phyloP scores from a whole-genome alignment of 768 basidiomycete genomes.

The Mycena belliarum region DNA sequence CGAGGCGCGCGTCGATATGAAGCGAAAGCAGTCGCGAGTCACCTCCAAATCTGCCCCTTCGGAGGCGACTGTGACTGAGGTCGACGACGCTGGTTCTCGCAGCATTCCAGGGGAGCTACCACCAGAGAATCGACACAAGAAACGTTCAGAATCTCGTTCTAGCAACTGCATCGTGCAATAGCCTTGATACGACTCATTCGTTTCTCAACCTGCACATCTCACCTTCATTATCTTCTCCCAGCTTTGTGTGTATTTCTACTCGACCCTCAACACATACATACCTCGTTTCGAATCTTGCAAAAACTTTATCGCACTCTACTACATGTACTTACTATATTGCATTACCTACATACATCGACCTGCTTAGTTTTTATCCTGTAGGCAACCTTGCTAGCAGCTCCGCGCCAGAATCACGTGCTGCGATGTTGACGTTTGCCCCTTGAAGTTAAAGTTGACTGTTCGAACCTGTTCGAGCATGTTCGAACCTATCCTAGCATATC shows the following conservation, averaged over 20 bases:
- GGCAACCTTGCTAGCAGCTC: not conserved
- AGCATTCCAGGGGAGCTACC: constrained; percentile 39
- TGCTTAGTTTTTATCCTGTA: constrained; percentile 16
- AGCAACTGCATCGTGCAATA: constrained; percentile 53
- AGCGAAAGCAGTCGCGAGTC: constrained; percentile 33
- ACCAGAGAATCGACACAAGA: constrained; percentile 37
- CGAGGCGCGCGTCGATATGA: constrained; percentile 16
- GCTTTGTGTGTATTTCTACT: constrained; percentile 10
- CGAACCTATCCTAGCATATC: too few relatives aligned
- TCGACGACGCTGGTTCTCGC: constrained; percentile 23
- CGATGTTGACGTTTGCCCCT: too few relatives aligned
- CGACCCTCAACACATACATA: constrained; percentile 6
- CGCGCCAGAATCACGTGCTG: too few relatives aligned
- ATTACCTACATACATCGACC: constrained; percentile 15
- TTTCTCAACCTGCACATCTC: constrained; percentile 11
- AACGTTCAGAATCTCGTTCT: constrained; percentile 40
- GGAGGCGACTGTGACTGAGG: constrained; percentile 28
- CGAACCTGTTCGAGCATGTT: too few relatives aligned
- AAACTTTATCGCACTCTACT: constrained; percentile 12
- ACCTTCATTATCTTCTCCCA: constrained; percentile 18
- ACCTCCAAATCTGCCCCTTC: constrained; percentile 35
- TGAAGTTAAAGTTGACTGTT: too few relatives aligned
- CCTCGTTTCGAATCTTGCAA: constrained; percentile 18
- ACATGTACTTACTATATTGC: constrained; percentile 18
- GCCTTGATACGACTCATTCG: constrained; percentile 16